A percentile compares a stretch with the other conserved stretches of the same genome.
Evolutionary conservation across 352 stramenopile genomes (phyloP).

Genomic region (Hyphochytrium catenoides): DNA sequence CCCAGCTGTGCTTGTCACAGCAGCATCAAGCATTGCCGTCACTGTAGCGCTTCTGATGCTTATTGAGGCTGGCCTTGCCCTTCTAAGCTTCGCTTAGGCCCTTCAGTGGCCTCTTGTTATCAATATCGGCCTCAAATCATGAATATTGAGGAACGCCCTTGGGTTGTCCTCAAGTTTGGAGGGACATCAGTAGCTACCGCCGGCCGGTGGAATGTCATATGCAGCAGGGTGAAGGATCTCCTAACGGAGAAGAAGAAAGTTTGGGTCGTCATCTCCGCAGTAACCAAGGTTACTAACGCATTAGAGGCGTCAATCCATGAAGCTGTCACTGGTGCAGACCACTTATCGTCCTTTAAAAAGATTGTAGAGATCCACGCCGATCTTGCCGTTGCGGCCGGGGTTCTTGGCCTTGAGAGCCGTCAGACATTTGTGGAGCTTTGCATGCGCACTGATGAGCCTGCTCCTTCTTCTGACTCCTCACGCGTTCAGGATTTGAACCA

Average conservation of each 20-base stretch:
- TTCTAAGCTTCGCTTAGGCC: too few species aligned
- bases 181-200: slow-evolving; percentile 58
- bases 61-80: too few species aligned
- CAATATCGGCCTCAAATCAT: background rate
- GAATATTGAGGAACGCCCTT: slow-evolving; percentile 9
- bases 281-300: slow-evolving; percentile 63
- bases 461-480: too few species aligned
- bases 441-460: background rate
- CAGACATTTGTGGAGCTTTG: slow-evolving; percentile 5
- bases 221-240: slow-evolving; percentile 30
- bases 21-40: too few species aligned
- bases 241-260: slow-evolving; percentile 19
- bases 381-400: too few species aligned
- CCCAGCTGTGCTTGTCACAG: too few species aligned
- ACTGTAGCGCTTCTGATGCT: too few species aligned
- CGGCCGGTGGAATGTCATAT: slow-evolving; percentile 46
- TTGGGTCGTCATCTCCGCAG: slow-evolving; percentile 61
- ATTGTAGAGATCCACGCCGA: slow-evolving; percentile 40
- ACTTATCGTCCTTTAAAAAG: slow-evolving; percentile 18
- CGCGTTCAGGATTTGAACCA: too few species aligned
- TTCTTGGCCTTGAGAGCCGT: too few species aligned
- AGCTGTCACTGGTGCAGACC: slow-evolving; percentile 17
- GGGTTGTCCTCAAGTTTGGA: slow-evolving; percentile 68
- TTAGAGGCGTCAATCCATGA: slow-evolving; percentile 28
- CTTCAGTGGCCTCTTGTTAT: too few species aligned